Evolutionary conservation across 176 grass and related monocot genomes (phyloP).

Genomic region (Zizania latifolia): DNA sequence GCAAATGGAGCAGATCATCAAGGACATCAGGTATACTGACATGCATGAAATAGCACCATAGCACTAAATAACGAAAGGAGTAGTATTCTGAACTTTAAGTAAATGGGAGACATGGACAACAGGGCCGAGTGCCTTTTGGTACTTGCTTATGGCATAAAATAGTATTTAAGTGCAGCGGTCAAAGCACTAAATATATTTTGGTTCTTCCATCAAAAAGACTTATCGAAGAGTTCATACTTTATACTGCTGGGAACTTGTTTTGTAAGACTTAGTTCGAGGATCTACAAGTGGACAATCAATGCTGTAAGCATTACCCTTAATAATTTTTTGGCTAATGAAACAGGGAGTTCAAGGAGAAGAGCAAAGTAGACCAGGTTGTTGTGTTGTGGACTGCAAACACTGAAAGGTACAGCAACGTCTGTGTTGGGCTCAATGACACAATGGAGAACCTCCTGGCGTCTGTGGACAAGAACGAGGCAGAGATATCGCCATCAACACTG

Average conservation of each 20-base stretch:
- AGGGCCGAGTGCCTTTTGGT: neutral
- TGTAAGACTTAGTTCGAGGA: neutral
- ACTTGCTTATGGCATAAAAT: neutral
- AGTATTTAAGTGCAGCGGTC: neutral
- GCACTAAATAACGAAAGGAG: neutral
- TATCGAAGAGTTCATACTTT: neutral
- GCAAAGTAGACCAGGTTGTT: constrained; percentile 78
- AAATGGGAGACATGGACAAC: neutral
- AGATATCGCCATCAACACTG: constrained; percentile 83
- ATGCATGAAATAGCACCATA: neutral
- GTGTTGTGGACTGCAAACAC: constrained; percentile 98
- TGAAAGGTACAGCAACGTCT: constrained; percentile 82
- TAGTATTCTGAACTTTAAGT: neutral
- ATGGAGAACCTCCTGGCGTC: constrained; percentile 74
- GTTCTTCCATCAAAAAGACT: neutral
- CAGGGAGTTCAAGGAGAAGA: constrained; percentile 98
- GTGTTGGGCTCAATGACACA: constrained; percentile 80
- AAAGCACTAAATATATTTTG: neutral
- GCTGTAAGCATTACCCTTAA: neutral
- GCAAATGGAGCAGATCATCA: constrained; percentile 79
- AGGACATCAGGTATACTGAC: constrained; percentile 71
- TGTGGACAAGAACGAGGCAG: constrained; percentile 64
- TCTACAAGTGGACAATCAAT: neutral
- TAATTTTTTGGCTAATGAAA: constrained; percentile 16
- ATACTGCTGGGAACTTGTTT: neutral